These are phyloP conservation scores for Aspergillus awamori DNA, from an alignment of 2,329 filamentous ascomycete species.

Conservation along the genomic window DNA sequence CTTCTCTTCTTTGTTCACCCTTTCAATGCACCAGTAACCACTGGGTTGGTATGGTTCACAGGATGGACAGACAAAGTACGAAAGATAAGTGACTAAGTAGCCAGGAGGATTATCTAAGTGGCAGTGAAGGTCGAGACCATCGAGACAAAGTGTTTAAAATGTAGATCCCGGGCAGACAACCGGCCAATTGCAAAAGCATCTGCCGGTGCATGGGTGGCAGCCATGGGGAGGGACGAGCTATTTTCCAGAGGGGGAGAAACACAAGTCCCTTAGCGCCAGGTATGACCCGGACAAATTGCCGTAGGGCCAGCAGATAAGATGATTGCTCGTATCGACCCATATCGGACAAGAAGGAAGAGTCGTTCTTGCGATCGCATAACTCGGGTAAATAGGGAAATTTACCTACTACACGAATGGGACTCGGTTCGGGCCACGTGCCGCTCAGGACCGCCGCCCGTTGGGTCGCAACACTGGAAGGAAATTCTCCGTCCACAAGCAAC, in stretches of 20 bases:
- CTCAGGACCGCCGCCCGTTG: not conserved
- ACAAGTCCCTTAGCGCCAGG: not conserved
- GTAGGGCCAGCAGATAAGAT: conserved; percentile 1
- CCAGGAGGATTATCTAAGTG: not conserved
- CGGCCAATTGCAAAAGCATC: not conserved
- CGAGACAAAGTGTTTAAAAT: not conserved
- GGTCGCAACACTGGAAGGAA: not conserved
- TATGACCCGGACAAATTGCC: not conserved
- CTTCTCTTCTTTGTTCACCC: not conserved
- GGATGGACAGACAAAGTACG: not conserved
- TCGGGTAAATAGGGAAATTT: conserved; percentile 8
- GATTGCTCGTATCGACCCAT: not conserved
- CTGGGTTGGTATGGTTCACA: not conserved
- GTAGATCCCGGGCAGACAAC: not conserved
- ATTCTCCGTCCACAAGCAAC: not conserved
- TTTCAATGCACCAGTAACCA: not conserved
- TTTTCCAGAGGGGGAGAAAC: conserved; percentile 1
- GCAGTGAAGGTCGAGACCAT: conserved; percentile 1
- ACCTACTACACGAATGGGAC: not conserved
- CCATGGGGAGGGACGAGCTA: not conserved
- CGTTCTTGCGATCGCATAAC: not conserved
- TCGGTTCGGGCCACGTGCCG: conserved; percentile 8
- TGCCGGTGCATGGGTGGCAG: not conserved
- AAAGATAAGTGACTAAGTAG: not conserved
- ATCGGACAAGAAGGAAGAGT: not conserved